A percentile compares a stretch with the other conserved stretches of the same genome.
These are phyloP conservation scores for Besnoitia besnoiti DNA, from an alignment of 169 alveolate genomes.

Conservation along the genomic window DNA sequence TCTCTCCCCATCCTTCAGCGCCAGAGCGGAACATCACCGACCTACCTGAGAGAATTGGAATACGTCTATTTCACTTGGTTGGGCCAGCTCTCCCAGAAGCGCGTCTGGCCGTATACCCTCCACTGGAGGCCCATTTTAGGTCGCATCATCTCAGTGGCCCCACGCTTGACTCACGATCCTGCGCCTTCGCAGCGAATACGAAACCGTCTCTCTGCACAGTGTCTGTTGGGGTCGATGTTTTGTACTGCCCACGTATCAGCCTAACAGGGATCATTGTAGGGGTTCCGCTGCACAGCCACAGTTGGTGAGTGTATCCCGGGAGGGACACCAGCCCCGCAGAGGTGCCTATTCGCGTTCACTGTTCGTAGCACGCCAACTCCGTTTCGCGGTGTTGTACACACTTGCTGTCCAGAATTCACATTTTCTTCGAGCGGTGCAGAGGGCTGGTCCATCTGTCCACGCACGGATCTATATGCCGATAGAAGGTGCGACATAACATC, in stretches of 20 bases:
- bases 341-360: background rate
- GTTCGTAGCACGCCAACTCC: background rate
- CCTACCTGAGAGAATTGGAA: background rate
- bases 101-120: background rate
- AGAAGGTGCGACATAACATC: background rate
- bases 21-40: background rate
- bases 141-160: background rate
- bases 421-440: background rate
- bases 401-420: constrained; percentile 32
- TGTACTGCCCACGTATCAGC: background rate
- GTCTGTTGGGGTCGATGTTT: background rate
- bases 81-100: background rate
- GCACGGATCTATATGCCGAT: background rate
- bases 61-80: constrained; percentile 8
- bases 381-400: background rate
- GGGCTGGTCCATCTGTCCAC: constrained; percentile 30
- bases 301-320: constrained; percentile 20
- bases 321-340: constrained; percentile 36
- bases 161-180: background rate
- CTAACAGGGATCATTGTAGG: constrained; percentile 51
- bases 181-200: constrained; percentile 31
- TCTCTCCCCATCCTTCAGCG: background rate
- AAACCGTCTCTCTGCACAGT: constrained; percentile 26
- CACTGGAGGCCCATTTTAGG: background rate
- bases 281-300: constrained; percentile 42